Base-by-base conservation (phyloP, 1,284 basidiomycete species). In the Phellinidium pouzarii region DNA sequence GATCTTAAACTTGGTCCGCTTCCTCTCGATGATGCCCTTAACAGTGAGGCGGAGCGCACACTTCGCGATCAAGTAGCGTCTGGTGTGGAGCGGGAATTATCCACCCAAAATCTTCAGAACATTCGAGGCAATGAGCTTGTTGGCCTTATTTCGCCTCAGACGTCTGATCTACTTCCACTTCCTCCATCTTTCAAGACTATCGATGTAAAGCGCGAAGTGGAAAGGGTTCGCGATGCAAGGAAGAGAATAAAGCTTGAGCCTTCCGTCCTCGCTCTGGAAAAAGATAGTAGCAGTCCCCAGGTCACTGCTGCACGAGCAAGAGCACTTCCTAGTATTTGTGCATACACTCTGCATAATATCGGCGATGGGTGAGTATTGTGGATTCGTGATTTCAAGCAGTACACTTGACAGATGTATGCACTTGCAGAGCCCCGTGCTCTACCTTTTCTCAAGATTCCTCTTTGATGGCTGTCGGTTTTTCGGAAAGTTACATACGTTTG, bases 391-490 rank as follows among this genome's bases (percentile, higher is more conserved):
- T 34, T 56, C 20, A 9, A 4, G 46, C 23, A 52, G 40, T 22
- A n/a, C n/a, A n/a, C n/a, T n/a, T n/a, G n/a, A n/a, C 26, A 31
- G 23, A 6, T 56, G 27, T 23, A 36, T 57, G 53, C 45, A 54
- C 44, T 44, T 53, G 25, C 62, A 95, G 93, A 22, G 78, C 88
- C 12, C 91, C 94, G 2, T 93, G 90, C 60, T 85, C 84, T 52
- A 82, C 85, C 12, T 97, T 99, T 64, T 98, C 95, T 14, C 79
- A 80, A 46, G 96, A 99, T 67, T 87, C 87, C 0, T 89, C 93
- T 4, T 69, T 99, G n/a, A 84, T 99, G 80, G 96, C 95, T 1
- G 91, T 90, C 25, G 96, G 96, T 0, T 98, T 97, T 63, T 80
- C 92, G 34, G 95, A 99, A 69, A 97, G 94, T 62, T 95, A 93